phyloP scores from a whole-genome alignment of 768 basidiomycete genomes.

The Lactifluus volemus region DNA sequence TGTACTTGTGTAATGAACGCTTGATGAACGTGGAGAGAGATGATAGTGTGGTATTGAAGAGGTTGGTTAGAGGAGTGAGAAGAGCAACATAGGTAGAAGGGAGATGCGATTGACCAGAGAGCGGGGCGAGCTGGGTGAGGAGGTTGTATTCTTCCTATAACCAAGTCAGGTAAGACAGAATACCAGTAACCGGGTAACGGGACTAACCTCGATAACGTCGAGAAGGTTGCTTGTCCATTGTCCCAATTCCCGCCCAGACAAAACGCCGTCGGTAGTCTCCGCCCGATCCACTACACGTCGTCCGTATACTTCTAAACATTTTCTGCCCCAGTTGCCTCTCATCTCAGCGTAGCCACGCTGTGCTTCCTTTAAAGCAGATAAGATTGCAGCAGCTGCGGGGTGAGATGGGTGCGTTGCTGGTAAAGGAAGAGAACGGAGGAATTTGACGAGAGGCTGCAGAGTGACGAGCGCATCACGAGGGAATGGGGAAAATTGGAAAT shows the following conservation, averaged over 20 bases:
- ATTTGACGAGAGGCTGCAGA: constrained; percentile 55
- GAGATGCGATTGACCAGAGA: constrained; percentile 42
- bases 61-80: constrained; percentile 51
- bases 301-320: constrained; percentile 63
- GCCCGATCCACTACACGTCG: constrained; percentile 62
- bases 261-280: constrained; percentile 57
- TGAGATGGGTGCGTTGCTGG: constrained; percentile 80
- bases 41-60: constrained; percentile 58
- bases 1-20: constrained; percentile 66
- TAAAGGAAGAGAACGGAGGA: constrained; percentile 63
- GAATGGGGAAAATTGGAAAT: constrained; percentile 47
- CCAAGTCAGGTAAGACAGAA: not conserved
- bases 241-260: constrained; percentile 62
- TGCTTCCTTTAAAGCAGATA: constrained; percentile 60
- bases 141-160: constrained; percentile 59
- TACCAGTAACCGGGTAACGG: not conserved
- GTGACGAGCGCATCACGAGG: constrained; percentile 42
- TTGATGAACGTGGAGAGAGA: constrained; percentile 62
- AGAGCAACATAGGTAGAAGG: constrained; percentile 54
- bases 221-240: constrained; percentile 61
- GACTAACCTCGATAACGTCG: constrained; percentile 53
- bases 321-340: constrained; percentile 71
- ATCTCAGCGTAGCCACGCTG: constrained; percentile 81
- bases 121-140: constrained; percentile 52
- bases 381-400: constrained; percentile 58